phyloP scores from a whole-genome alignment of 805 yeast species.

The Groenewaldozyma salmanticensis region DNA sequence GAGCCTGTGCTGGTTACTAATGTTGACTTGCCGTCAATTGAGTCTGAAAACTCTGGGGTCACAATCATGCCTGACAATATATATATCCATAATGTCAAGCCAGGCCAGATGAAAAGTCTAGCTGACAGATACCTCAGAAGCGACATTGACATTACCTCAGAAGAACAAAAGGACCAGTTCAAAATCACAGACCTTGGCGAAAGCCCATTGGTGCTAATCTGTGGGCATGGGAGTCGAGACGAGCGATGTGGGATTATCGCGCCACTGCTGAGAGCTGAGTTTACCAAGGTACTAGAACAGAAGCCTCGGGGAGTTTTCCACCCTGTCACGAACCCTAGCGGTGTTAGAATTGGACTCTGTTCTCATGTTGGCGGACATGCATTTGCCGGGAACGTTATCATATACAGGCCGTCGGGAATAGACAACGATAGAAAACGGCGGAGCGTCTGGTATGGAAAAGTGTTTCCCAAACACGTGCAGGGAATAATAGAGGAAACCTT shows the following conservation, averaged over 20 bases:
- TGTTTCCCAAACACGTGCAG: slow-evolving; percentile 55
- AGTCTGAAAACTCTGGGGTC: slow-evolving; percentile 22
- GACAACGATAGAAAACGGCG: no score
- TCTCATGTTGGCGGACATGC: slow-evolving; percentile 84
- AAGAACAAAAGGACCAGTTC: not conserved
- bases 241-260: slow-evolving; percentile 60
- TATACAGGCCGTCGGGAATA: slow-evolving; percentile 36
- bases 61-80: slow-evolving; percentile 47
- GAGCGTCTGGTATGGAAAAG: slow-evolving; percentile 75
- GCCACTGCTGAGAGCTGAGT: slow-evolving; percentile 45
- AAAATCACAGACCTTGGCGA: no score
- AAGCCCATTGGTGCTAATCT: slow-evolving; percentile 37
- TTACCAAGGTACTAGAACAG: slow-evolving; percentile 33
- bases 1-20: slow-evolving; percentile 46
- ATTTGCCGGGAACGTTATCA: slow-evolving; percentile 72
- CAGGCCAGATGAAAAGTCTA: not conserved
- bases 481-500: slow-evolving; percentile 53
- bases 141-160: not conserved
- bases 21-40: slow-evolving; percentile 25
- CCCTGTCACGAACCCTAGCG: slow-evolving; percentile 18
- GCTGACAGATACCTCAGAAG: no score
- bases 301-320: slow-evolving; percentile 22
- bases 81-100: slow-evolving; percentile 7
- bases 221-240: slow-evolving; percentile 61
- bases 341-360: slow-evolving; percentile 41